Conservation (phyloP, 768 basidiomycete species). For the Scleroderma bovista region DNA sequence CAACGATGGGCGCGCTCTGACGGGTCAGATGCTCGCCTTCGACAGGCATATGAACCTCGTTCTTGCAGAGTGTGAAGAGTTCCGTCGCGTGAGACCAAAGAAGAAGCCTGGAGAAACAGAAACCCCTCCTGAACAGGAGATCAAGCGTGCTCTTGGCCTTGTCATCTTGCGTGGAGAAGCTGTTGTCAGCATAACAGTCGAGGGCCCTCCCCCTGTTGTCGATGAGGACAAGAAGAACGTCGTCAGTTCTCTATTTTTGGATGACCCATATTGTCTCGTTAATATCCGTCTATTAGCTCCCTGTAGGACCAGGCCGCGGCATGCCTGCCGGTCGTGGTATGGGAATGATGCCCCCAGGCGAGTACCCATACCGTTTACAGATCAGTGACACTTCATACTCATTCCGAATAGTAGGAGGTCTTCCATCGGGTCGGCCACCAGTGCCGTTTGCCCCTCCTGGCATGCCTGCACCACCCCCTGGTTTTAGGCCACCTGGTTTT, state of each 20-base stretch:
- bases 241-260: conserved; percentile 38
- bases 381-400: conserved; percentile 12
- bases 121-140: conserved; percentile 78
- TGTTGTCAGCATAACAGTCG: conserved; percentile 90
- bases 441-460: conserved; percentile 61
- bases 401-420: conserved; percentile 47
- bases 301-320: conserved; percentile 88
- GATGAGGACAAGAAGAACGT: conserved; percentile 86
- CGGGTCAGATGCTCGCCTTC: conserved; percentile 99
- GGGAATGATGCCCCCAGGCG: conserved; percentile 89
- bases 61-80: conserved; percentile 97
- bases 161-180: conserved; percentile 96
- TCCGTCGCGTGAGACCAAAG: conserved; percentile 86
- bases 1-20: conserved; percentile 93
- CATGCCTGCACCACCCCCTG: conserved; percentile 83
- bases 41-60: conserved; percentile 99
- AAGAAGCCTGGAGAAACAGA: conserved; percentile 78
- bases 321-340: conserved; percentile 97
- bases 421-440: conserved; percentile 60
- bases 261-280: conserved; percentile 11
- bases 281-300: conserved; percentile 45
- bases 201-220: conserved; percentile 88
- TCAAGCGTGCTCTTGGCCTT: conserved; percentile 94
- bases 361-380: conserved; percentile 25
- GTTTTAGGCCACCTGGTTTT: conserved; percentile 80